Evolutionary conservation across 441 rosid species (phyloP).

Genomic region (Gossypium trilobum): DNA sequence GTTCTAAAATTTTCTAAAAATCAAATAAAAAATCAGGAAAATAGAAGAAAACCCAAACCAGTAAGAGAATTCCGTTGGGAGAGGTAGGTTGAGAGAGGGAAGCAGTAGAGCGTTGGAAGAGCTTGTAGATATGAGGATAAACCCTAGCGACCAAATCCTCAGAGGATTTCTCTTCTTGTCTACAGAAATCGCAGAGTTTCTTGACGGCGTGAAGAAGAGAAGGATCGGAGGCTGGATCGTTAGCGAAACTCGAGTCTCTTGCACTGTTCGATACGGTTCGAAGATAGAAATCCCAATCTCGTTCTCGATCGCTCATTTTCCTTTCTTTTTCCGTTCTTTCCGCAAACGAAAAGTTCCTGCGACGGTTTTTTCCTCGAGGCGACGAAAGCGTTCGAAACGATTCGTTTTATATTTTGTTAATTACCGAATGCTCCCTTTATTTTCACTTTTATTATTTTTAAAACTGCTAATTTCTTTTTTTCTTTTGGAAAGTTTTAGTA

Average conservation of each 20-base stretch:
- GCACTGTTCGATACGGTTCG: conserved; percentile 57
- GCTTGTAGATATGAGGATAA: conserved; percentile 67
- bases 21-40: not conserved
- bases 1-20: not conserved
- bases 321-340: not conserved
- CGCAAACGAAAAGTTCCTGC: not conserved
- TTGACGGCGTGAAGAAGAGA: conserved; percentile 69
- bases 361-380: not conserved
- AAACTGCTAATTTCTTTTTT: no score
- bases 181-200: conserved; percentile 60
- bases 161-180: conserved; percentile 41
- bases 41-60: conserved; percentile 28
- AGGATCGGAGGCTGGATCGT: conserved; percentile 82
- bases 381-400: not conserved
- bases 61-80: conserved; percentile 68
- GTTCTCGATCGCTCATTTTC: conserved; percentile 6
- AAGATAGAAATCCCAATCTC: conserved; percentile 66
- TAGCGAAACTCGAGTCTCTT: conserved; percentile 60
- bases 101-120: conserved; percentile 73
- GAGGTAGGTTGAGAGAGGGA: conserved; percentile 58
- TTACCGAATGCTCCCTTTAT: not conserved
- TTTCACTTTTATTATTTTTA: not conserved
- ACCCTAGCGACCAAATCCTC: conserved; percentile 82
- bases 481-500: no score
- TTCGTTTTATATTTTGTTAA: not conserved